Evolutionary conservation across 805 yeast genomes (phyloP).

Genomic region (Lipomyces orientalis): DNA sequence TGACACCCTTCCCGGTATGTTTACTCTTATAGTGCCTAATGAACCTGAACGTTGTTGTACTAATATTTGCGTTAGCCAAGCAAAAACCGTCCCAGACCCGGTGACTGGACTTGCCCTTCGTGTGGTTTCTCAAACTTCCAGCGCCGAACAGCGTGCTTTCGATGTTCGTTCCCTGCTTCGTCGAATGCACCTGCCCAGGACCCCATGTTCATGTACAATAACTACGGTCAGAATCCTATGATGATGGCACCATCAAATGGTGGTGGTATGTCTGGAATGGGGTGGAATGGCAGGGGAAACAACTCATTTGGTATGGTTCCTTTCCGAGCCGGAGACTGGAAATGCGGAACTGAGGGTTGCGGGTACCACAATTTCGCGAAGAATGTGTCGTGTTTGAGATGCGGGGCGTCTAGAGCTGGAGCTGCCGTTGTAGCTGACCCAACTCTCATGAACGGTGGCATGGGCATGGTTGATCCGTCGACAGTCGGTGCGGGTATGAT

Average conservation of each 20-base stretch:
- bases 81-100: constrained; percentile 90
- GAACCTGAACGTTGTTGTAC: background rate
- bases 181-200: constrained; percentile 72
- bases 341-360: constrained; percentile 78
- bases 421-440: constrained; percentile 42
- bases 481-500: constrained; percentile 30
- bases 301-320: constrained; percentile 65
- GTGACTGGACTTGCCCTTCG: constrained; percentile 97
- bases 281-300: constrained; percentile 39
- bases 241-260: constrained; percentile 27
- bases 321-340: constrained; percentile 97
- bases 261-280: constrained; percentile 25
- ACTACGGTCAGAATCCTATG: constrained; percentile 36
- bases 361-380: constrained; percentile 92
- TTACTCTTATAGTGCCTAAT: background rate
- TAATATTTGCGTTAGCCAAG: constrained; percentile 48
- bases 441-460: constrained; percentile 35
- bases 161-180: constrained; percentile 85
- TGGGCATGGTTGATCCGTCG: constrained; percentile 31
- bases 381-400: constrained; percentile 81
- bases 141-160: constrained; percentile 89
- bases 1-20: constrained; percentile 73
- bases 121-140: constrained; percentile 96
- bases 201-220: constrained; percentile 50
- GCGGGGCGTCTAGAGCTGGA: constrained; percentile 72